Percentiles rank a stretch among this genome's conserved stretches.
These are phyloP conservation scores for Ambrosiella xylebori DNA, from an alignment of 2,329 filamentous ascomycete species.

Conservation along the genomic window DNA sequence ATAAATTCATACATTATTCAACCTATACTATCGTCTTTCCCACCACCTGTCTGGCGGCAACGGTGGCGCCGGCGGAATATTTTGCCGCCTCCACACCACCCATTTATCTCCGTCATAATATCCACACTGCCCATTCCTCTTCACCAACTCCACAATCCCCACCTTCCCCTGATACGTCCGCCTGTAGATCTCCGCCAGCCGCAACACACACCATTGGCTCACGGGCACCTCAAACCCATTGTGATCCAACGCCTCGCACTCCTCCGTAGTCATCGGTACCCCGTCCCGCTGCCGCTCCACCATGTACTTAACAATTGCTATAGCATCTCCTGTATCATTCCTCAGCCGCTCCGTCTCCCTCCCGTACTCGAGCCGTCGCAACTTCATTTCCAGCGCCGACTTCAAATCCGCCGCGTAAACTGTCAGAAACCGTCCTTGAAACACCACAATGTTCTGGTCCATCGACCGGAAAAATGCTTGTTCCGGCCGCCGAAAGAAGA, in stretches of 20 bases:
- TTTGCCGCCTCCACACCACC: neutral
- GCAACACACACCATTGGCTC: neutral
- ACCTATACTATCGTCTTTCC: neutral
- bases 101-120: neutral
- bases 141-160: neutral
- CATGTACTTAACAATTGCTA: constrained; percentile 10
- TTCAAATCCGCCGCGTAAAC: constrained; percentile 16
- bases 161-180: neutral
- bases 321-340: constrained; percentile 11
- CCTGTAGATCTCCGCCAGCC: neutral
- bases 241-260: constrained; percentile 4
- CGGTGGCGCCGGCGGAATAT: too few relatives aligned
- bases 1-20: neutral
- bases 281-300: neutral
- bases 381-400: constrained; percentile 17
- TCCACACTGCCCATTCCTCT: neutral
- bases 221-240: constrained; percentile 8
- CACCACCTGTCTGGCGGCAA: too few relatives aligned
- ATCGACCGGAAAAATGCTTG: neutral
- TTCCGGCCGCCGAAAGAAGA: neutral
- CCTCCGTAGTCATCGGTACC: constrained; percentile 4
- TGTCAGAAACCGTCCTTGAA: constrained; percentile 15
- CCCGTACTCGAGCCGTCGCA: constrained; percentile 16
- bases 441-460: constrained; percentile 15
- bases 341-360: neutral